Evolutionary conservation across 495 filamentous ascomycete genomes (phyloP), one percentile per base, ranked within the genome.

Genomic region (Neurospora africana): DNA sequence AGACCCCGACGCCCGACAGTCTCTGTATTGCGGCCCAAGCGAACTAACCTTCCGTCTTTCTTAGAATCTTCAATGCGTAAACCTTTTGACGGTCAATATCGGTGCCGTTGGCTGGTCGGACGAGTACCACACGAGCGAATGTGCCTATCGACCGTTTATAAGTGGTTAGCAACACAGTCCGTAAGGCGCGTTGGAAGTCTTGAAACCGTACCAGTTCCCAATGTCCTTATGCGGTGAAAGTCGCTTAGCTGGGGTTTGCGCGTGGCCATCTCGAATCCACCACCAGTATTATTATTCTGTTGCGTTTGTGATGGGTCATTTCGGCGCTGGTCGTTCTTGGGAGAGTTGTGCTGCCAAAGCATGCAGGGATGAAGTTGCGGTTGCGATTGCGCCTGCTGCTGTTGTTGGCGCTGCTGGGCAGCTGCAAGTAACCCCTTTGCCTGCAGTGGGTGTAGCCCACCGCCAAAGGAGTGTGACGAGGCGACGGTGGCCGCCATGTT

Each of bases 61-160:
- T 91, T 68, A 99, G 82, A 61, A 97, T 91, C 85, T 98, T 99
- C 72, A 99, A 85, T 27, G 95, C 95, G 84, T 91, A 98, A 6
- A 98, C 92, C 79, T 91, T 90, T 79, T 86, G 85, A 77, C 81
- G 81, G 44, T 89, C 86, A 68, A 82, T 80, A 39, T 88, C 85
- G 36, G 83, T 84, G 70, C 85, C 82, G 74, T 79, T 76, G 69
- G 86, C 84, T 65, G 89, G 89, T 73, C 88, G 88, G 41, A 92
- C 91, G 69, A 98, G 89, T 90, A 93, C 97, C 44, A 99, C 95
- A 73, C 95, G 89, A 71, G 95, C 95, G 83, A 99, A 98, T 19
- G 95, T 98, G 72, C 95, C 95, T 97, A 80, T 69, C 74, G 73
- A 72, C 17, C 53, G 27, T 65, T 33, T 33, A 65, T 33, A 19